A percentile compares a stretch with the other conserved stretches of the same genome.
These are phyloP conservation scores for Sarocladiaceae sp. DNA, from an alignment of 2,329 filamentous ascomycete species.

Conservation along the genomic window DNA sequence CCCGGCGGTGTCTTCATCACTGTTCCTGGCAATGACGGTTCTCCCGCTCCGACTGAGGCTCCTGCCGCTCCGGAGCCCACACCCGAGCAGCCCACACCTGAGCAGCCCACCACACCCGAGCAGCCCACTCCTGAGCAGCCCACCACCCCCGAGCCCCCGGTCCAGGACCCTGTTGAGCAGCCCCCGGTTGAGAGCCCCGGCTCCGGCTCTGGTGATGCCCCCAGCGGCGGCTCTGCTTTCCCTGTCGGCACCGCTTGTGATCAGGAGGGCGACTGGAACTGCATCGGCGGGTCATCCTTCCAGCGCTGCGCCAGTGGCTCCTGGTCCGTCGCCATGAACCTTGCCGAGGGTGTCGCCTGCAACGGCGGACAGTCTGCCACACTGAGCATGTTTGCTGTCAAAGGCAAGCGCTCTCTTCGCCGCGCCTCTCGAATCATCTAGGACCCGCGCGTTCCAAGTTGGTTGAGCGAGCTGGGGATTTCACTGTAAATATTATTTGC, in stretches of 20 bases:
- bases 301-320: constrained; percentile 48
- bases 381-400: constrained; percentile 27
- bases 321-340: constrained; percentile 37
- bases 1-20: constrained; percentile 38
- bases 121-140: not conserved
- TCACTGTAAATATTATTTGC: constrained; percentile 4
- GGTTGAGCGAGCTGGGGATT: not conserved
- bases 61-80: constrained; percentile 15
- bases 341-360: constrained; percentile 43
- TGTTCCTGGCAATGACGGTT: constrained; percentile 6
- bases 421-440: constrained; percentile 20
- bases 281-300: constrained; percentile 41
- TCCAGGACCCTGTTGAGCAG: constrained; percentile 4
- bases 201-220: constrained; percentile 19
- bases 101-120: constrained; percentile 6
- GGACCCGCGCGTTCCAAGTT: not conserved
- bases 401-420: constrained; percentile 17
- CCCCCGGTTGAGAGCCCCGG: constrained; percentile 4
- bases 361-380: constrained; percentile 30
- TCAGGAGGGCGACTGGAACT: constrained; percentile 47
- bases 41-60: constrained; percentile 14
- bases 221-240: constrained; percentile 16
- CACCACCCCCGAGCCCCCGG: not conserved
- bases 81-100: not conserved
- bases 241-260: constrained; percentile 39